Evolutionary conservation across 2,329 filamentous ascomycete species (phyloP).

Genomic region (Fonsecaea monophora): DNA sequence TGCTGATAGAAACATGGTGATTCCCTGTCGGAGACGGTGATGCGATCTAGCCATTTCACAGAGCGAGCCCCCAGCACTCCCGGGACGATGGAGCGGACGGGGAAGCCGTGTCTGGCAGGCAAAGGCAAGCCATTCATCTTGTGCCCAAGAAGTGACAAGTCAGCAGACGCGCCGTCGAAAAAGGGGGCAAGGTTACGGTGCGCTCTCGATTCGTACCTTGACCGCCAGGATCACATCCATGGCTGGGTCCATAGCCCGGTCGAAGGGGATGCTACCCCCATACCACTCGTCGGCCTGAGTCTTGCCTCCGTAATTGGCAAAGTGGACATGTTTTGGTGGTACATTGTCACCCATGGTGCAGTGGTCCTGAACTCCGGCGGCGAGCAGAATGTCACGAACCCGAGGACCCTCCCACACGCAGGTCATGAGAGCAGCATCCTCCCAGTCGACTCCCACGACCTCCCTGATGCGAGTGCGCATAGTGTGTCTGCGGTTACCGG

Average conservation of each 20-base stretch:
- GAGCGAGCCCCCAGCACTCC: conserved; percentile 61
- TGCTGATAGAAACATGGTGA: conserved; percentile 64
- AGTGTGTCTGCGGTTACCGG: conserved; percentile 66
- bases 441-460: conserved; percentile 66
- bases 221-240: conserved; percentile 58
- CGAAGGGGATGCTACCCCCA: conserved; percentile 61
- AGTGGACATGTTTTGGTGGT: conserved; percentile 58
- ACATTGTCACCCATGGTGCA: conserved; percentile 39
- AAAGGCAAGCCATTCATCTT: conserved; percentile 60
- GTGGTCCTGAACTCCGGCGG: conserved; percentile 51
- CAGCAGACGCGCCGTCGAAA: conserved; percentile 10
- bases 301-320: conserved; percentile 60
- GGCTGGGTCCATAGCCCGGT: conserved; percentile 52
- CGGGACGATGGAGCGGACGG: conserved; percentile 60
- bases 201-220: conserved; percentile 46
- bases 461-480: conserved; percentile 67
- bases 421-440: conserved; percentile 67
- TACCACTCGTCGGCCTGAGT: conserved; percentile 66
- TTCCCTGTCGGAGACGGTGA: conserved; percentile 59
- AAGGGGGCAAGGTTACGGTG: not conserved
- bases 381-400: conserved; percentile 59
- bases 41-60: conserved; percentile 64
- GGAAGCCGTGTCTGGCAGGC: conserved; percentile 58
- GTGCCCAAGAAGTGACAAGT: conserved; percentile 7
- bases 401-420: conserved; percentile 63